A percentile compares a stretch with the other conserved stretches of the same genome.
Evolutionary conservation across 176 grass and related monocot species (phyloP).

Genomic region (Themeda triandra): DNA sequence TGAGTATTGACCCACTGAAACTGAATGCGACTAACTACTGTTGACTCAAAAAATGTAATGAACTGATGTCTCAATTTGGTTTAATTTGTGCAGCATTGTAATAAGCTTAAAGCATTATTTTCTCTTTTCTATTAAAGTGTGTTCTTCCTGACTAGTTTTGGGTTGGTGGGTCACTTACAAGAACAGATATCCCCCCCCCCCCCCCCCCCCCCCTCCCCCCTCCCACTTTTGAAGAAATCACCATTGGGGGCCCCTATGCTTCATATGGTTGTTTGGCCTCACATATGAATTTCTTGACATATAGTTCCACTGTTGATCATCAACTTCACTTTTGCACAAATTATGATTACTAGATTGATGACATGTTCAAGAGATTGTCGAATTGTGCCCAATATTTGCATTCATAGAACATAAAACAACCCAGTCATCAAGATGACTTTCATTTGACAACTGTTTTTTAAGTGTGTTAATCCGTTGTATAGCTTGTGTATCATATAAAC

Average conservation of each 20-base stretch:
- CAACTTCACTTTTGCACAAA: neutral
- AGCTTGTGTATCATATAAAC: neutral
- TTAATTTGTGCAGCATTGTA: too few species aligned
- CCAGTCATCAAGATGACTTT: neutral
- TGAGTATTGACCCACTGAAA: neutral
- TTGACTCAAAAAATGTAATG: too few species aligned
- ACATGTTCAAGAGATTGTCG: neutral
- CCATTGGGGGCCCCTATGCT: neutral
- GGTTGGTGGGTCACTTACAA: too few species aligned
- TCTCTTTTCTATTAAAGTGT: too few species aligned
- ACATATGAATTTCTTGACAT: neutral
- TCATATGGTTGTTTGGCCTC: neutral
- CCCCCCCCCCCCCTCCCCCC: too few species aligned
- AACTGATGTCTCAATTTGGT: too few species aligned
- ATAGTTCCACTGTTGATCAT: neutral
- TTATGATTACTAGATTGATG: conserved; percentile 12
- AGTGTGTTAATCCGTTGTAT: neutral
- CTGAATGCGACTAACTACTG: neutral
- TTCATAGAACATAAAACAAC: neutral
- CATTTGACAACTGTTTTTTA: neutral
- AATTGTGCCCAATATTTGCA: neutral
- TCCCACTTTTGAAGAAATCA: neutral
- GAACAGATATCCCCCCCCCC: neutral
- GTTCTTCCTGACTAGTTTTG: too few species aligned
- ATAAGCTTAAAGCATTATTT: too few species aligned